phyloP scores from a whole-genome alignment of 495 filamentous ascomycete genomes.

The Hypoxylon fragiforme region DNA sequence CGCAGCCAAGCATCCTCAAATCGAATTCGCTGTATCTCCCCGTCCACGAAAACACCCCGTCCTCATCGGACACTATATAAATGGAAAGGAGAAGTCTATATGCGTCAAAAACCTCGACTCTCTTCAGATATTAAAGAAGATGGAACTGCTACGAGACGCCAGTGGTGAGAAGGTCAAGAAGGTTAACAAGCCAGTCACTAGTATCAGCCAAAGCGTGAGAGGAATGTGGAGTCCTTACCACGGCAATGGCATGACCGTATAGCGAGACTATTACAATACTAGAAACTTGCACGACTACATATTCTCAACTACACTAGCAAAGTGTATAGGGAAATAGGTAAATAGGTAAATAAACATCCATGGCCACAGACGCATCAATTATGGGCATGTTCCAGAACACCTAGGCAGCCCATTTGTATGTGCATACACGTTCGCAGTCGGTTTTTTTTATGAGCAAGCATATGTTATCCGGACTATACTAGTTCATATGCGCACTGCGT shows the following conservation, averaged over 20 bases:
- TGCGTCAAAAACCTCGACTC: slow-evolving; percentile 86
- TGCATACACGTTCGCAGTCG: no score
- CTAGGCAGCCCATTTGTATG: no score
- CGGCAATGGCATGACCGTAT: slow-evolving; percentile 58
- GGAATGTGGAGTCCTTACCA: slow-evolving; percentile 96
- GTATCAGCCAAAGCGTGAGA: slow-evolving; percentile 88
- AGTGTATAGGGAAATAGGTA: no score
- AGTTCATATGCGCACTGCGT: no score
- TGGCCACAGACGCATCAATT: no score
- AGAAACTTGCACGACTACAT: neutral
- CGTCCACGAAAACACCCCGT: slow-evolving; percentile 85
- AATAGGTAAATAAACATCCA: no score
- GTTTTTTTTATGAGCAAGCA: no score
- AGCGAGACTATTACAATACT: slow-evolving; percentile 6
- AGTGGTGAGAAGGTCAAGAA: slow-evolving; percentile 84
- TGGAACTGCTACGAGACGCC: slow-evolving; percentile 74
- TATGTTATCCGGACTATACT: no score
- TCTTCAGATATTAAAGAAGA: slow-evolving; percentile 80
- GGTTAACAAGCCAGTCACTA: slow-evolving; percentile 78
- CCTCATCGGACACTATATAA: slow-evolving; percentile 84
- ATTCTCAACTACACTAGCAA: neutral
- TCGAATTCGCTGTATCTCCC: slow-evolving; percentile 88
- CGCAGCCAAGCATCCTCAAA: slow-evolving; percentile 77
- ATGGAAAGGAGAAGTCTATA: slow-evolving; percentile 81
- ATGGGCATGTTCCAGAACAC: no score